Conservation (phyloP, 2,329 filamentous ascomycete genomes). For the Chrysoporthe cubensis region DNA sequence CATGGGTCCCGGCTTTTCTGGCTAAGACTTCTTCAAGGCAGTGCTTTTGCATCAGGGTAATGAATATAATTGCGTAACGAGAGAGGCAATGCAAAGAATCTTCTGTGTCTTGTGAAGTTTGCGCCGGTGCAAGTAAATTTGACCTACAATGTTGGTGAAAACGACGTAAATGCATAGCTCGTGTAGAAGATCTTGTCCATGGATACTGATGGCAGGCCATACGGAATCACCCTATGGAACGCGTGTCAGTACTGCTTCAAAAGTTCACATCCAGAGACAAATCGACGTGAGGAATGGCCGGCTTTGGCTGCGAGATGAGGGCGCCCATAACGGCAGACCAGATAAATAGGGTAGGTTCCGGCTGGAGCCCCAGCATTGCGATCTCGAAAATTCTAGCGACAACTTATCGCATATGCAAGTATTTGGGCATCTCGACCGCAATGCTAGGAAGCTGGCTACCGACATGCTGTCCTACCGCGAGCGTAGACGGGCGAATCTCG, state of each 20-base stretch:
- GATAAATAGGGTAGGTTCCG: too few species aligned
- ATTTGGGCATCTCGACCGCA: slow-evolving; percentile 26
- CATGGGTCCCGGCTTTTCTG: too few species aligned
- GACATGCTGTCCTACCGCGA: slow-evolving; percentile 17
- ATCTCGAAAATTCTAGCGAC: neutral
- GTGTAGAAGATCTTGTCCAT: slow-evolving; percentile 76
- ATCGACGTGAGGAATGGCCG: slow-evolving; percentile 2
- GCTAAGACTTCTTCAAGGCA: too few species aligned
- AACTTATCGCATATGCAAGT: neutral
- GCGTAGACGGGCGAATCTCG: neutral
- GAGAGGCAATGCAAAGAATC: neutral
- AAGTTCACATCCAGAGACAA: neutral
- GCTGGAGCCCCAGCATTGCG: neutral
- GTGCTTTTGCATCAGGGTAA: too few species aligned
- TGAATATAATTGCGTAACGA: too few species aligned
- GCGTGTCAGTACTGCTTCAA: neutral
- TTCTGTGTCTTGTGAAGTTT: neutral
- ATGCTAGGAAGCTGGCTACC: neutral
- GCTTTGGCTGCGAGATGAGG: neutral
- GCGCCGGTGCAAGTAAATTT: neutral
- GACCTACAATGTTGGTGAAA: slow-evolving; percentile 67
- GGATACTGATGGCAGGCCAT: slow-evolving; percentile 71
- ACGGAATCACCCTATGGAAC: slow-evolving; percentile 33
- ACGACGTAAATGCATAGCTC: slow-evolving; percentile 84
- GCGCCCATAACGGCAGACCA: neutral